A percentile compares a stretch with the other conserved stretches of the same genome.
phyloP scores from a whole-genome alignment of 148 eudicot species.

The Arbutus unedo region DNA sequence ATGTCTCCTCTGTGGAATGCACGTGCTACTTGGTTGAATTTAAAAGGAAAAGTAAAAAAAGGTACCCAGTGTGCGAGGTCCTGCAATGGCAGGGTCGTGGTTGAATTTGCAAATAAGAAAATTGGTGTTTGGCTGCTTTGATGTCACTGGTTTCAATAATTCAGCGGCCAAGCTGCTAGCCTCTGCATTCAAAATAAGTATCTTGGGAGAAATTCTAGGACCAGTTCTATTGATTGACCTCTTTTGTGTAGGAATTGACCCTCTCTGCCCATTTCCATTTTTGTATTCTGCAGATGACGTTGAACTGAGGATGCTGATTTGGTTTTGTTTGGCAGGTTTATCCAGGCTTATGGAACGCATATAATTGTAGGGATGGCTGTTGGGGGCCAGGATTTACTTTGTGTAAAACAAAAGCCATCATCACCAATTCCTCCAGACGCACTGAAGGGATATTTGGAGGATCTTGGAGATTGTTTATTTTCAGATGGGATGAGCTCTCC shows the following conservation, averaged over 20 bases:
- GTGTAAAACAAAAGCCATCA: constrained; percentile 73
- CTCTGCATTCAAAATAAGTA: not conserved
- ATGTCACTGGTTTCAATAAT: no score
- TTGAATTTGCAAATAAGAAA: not conserved
- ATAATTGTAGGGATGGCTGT: constrained; percentile 84
- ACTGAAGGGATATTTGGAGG: constrained; percentile 77
- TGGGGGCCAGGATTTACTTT: constrained; percentile 94
- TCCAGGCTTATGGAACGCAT: constrained; percentile 84
- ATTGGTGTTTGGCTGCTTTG: not conserved
- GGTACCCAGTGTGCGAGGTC: no score
- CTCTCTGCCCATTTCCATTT: not conserved
- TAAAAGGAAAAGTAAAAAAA: no score
- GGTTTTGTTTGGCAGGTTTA: constrained; percentile 67
- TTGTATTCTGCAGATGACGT: not conserved
- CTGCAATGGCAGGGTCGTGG: not conserved
- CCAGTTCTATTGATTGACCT: not conserved
- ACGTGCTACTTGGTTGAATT: not conserved
- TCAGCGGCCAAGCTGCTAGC: not conserved
- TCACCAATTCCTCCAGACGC: constrained; percentile 66
- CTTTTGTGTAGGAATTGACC: not conserved
- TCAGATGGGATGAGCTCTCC: constrained; percentile 65
- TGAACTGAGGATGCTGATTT: constrained; percentile 25
- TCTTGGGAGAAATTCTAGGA: constrained; percentile 4
- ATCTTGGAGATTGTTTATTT: constrained; percentile 87
- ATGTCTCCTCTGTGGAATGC: not conserved